Base-by-base conservation (phyloP, 2,329 filamentous ascomycete species). In the Pestalotiopsis sp. region DNA sequence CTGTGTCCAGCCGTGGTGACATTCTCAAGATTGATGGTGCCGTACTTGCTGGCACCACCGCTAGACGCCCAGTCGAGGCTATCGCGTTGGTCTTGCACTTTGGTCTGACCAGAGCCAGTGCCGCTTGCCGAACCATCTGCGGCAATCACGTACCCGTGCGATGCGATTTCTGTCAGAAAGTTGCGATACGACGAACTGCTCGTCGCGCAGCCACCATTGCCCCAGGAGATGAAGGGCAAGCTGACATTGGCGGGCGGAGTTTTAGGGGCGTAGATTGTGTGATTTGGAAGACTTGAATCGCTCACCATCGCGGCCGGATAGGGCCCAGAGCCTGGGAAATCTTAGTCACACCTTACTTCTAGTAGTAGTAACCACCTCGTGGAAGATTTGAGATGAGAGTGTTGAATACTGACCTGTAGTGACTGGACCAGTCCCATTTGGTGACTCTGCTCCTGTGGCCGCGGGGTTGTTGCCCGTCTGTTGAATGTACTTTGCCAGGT, bases 1-100 rank as follows among this genome's bases (percentile, higher is more conserved):
- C 71, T 72, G 31, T 74, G 73, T 3, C 73, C 73, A 12, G 69
- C 70, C 41, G 74, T 73, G 2, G 73, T 74, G 45, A 77, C 70
- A 49, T 75, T 75, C 60, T 72, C 71, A 52, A 74, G 36, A 31
- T 72, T 68, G 63, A 74, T 66, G 23, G 58, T 68, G n/a, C 72
- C 73, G 59, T 73, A 73, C 69, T 72, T 74, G 38, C 57, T 49
- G 27, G 72, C 72, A 7, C 68, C 70, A 2, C 70, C 72, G 5
- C 56, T 63, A 23, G 64, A 58, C 20, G 64, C 68, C 72, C 72
- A 74, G 67, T 73, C 69, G 23, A 74, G 60, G 38, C 67, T 68
- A 25, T 68, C 72, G 17, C 68, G 65, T 52, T 66, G 64, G 58
- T 73, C 70, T 14, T 52, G 62, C 17, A 72, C 70, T 61, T 66